A percentile compares a stretch with the other conserved stretches of the same genome.
These are phyloP conservation scores for Flaveria bidentis DNA, from an alignment of 129 eudicot species.

Conservation along the genomic window DNA sequence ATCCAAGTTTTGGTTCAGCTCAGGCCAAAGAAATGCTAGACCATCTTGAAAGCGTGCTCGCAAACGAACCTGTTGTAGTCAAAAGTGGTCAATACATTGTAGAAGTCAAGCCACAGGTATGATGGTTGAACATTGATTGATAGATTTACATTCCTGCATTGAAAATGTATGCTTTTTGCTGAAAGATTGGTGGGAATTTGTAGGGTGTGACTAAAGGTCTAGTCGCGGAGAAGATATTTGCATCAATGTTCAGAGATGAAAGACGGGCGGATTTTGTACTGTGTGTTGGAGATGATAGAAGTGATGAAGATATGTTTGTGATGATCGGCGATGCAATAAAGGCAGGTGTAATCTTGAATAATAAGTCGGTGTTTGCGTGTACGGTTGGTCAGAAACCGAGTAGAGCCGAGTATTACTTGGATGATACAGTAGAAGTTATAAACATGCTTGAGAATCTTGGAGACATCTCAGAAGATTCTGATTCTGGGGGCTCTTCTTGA, in stretches of 20 bases:
- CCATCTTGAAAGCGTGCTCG: slow-evolving; percentile 67
- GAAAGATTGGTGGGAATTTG: neutral
- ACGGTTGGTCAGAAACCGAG: slow-evolving; percentile 72
- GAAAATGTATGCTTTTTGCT: neutral
- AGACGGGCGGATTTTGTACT: slow-evolving; percentile 65
- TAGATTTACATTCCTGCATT: neutral
- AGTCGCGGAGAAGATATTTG: slow-evolving; percentile 58
- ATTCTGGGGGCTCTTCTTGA: slow-evolving; percentile 34
- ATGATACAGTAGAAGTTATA: slow-evolving; percentile 60
- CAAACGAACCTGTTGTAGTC: slow-evolving; percentile 63
- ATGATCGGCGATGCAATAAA: slow-evolving; percentile 53
- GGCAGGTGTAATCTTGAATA: slow-evolving; percentile 36
- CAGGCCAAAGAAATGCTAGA: slow-evolving; percentile 66
- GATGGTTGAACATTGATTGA: neutral
- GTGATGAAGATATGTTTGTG: slow-evolving; percentile 76
- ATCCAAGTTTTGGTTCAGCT: slow-evolving; percentile 51
- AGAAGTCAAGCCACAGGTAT: slow-evolving; percentile 67
- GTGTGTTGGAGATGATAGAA: slow-evolving; percentile 71
- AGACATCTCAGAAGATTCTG: slow-evolving; percentile 42
- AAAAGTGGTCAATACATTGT: slow-evolving; percentile 59
- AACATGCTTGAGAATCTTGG: slow-evolving; percentile 60
- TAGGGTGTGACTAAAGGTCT: slow-evolving; percentile 70
- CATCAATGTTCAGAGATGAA: slow-evolving; percentile 44
- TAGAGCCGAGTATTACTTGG: slow-evolving; percentile 61
- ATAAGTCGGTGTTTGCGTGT: slow-evolving; percentile 54